Base-by-base conservation (phyloP, 179 eudicot genomes). In the Nepenthes alata region DNA sequence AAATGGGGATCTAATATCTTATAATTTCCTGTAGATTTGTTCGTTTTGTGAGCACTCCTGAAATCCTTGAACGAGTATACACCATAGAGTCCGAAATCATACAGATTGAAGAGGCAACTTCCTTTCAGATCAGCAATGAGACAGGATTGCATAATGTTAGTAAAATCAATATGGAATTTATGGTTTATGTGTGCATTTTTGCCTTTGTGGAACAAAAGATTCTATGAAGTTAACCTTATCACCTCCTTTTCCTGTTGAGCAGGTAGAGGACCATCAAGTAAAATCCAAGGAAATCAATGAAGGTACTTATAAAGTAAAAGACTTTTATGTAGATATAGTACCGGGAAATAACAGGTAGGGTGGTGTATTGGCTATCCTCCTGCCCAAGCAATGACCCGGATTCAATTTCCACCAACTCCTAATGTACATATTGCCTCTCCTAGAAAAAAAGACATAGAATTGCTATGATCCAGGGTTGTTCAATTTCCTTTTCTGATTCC, bases 31-130 rank as follows among this genome's bases (percentile, higher is more conserved):
- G 53, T 62, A 93, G 98, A 85, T 94, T 90, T 81, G 97, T 94
- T 77, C 95, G 97, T 53, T 94, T 90, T 79, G 99, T 94, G 78
- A 94, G 96, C 73, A 90, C 87, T 57, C 99, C 96, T 1, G 99
- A 90, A 81, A 82, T 94, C 66, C 83, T 90, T 68, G 99, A 90
- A 80, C 82, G 97, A 61, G 99, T 88, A 8, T 76, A 74, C 70
- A 85, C 96, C 37, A 79, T 83, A 78, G 99, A 90, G 75, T 80
- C 95, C 55, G 97, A 94, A 73, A 94, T 90, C 59, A 55, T 81
- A 52, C 99, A 94, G 76, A 87, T 93, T 64, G 89, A 78, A 69
- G 83, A 90, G 72, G 97, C 96, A 62, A 94, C 90, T 67, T 65
- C 78, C 61, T 53, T 73, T 65, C 98, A 93, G 62, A 81, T 77